Evolutionary conservation across 2,329 filamentous ascomycete species (phyloP), one percentile per base, ranked within the genome.

Genomic region (Aspergillus pseudonomiae): DNA sequence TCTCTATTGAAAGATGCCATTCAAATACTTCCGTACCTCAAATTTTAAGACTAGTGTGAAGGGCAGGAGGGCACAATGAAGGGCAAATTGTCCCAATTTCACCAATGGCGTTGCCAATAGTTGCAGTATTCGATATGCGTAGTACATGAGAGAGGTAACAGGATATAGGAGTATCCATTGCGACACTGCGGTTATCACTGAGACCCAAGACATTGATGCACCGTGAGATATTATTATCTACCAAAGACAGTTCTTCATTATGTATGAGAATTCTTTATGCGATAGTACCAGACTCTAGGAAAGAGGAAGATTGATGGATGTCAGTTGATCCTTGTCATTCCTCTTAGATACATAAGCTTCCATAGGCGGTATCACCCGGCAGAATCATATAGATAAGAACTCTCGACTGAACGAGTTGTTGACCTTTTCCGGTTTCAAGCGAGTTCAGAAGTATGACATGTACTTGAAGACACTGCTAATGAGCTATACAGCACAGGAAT

Each of bases 11-110:
- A 45, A 16, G 21, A 6, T 4, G 10, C 16, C 6, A 55, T 41
- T 39, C 12, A 14, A 43, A 41, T 9, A 4, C 21, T 55, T 30
- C 14, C 74, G 56, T 78, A 88, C 87, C 82, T 89, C 85, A 62
- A 89, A 81, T 68, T 80, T 83, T 5, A 80, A 78, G 16, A 88
- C 70, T 43, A 87, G 63, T 39, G 73, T 78, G 56, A 86, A 78
- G 3, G 86, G 86, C n/a, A 84, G 75, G 14, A 82, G 70, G 43
- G 80, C 64, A 52, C 82, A 64, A 54, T 75, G 72, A 34, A 82
- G 64, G 7, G 83, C 43, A 48, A 80, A 78, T 11, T 75, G 76
- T 12, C 74, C 80, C 28, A 88, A 72, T 68, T 83, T 76, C 68
- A 83, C 78, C 54, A 88, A 75, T 3, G 84, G 83, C 7, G 80